Percentiles rank a stretch among this genome's conserved stretches.
Conservation (phyloP, 192 early-diverging fungal species). For the Entomortierella beljakovae region DNA sequence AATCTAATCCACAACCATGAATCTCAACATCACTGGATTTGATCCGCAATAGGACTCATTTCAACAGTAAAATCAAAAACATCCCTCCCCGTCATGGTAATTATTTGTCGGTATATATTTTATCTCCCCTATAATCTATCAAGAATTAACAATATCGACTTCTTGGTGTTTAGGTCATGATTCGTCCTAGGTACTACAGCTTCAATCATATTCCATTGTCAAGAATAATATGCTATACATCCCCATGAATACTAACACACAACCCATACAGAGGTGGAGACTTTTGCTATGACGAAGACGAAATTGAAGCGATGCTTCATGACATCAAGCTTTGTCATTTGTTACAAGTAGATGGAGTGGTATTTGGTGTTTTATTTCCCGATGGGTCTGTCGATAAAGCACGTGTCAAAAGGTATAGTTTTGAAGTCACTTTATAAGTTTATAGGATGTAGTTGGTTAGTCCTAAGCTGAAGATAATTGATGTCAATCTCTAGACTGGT, state of each 20-base stretch:
- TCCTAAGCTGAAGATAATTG: no score
- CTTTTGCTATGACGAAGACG: conserved; percentile 64
- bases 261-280: conserved; percentile 65
- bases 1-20: background rate
- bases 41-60: conserved; percentile 53
- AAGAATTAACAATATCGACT: background rate
- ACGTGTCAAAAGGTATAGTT: conserved; percentile 52
- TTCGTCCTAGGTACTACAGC: conserved; percentile 59
- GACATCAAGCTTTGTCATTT: conserved; percentile 55
- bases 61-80: conserved; percentile 41
- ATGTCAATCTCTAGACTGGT: conserved; percentile 47
- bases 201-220: background rate
- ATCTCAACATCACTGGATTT: background rate
- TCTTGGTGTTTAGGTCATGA: conserved; percentile 61
- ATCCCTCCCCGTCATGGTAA: conserved; percentile 66
- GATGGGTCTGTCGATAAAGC: conserved; percentile 68
- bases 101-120: background rate
- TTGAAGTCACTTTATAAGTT: background rate
- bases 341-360: conserved; percentile 63
- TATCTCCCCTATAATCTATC: background rate
- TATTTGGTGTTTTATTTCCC: conserved; percentile 68
- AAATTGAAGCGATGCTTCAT: conserved; percentile 61
- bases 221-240: no score
- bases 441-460: background rate
- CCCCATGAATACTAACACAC: background rate